A percentile compares a stretch with the other conserved stretches of the same genome.
Evolutionary conservation across 805 yeast species (phyloP).

Genomic region (Aciculoconidium aculeatum): DNA sequence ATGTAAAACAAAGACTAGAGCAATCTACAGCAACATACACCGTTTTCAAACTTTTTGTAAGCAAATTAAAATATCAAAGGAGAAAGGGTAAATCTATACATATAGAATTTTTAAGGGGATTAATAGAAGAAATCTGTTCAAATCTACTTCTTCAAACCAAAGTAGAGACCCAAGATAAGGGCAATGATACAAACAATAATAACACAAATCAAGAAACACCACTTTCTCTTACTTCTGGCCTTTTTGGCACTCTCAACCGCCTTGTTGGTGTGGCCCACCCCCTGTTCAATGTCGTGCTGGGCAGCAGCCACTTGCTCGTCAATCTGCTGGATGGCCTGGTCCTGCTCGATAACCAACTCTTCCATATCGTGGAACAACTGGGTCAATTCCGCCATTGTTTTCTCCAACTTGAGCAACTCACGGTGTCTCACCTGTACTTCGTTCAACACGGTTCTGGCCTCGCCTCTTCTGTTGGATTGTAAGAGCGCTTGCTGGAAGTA

Average conservation of each 20-base stretch:
- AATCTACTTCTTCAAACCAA: slow-evolving; percentile 23
- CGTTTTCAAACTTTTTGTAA: not conserved
- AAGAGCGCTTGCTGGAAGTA: slow-evolving; percentile 89
- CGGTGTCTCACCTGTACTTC: slow-evolving; percentile 96
- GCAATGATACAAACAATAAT: slow-evolving; percentile 59
- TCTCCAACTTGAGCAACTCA: slow-evolving; percentile 90
- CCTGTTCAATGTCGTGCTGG: slow-evolving; percentile 86
- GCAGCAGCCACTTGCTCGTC: slow-evolving; percentile 79
- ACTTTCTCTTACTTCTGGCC: slow-evolving; percentile 86
- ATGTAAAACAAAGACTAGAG: no score
- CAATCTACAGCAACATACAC: not conserved
- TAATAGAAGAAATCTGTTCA: no score
- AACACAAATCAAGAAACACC: slow-evolving; percentile 66
- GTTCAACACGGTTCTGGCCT: slow-evolving; percentile 89
- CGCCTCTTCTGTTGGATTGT: slow-evolving; percentile 85
- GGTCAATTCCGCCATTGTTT: slow-evolving; percentile 91
- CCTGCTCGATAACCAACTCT: slow-evolving; percentile 92
- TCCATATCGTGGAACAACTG: slow-evolving; percentile 96
- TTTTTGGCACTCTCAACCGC: slow-evolving; percentile 85
- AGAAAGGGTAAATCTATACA: no score
- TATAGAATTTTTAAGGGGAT: no score
- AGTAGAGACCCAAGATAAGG: slow-evolving; percentile 61
- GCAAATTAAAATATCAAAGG: slow-evolving; percentile 1
- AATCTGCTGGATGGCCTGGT: slow-evolving; percentile 75
- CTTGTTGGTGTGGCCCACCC: slow-evolving; percentile 87